These are phyloP conservation scores for Fusarium zealandicum DNA, from an alignment of 2,329 filamentous ascomycete genomes.

Conservation along the genomic window DNA sequence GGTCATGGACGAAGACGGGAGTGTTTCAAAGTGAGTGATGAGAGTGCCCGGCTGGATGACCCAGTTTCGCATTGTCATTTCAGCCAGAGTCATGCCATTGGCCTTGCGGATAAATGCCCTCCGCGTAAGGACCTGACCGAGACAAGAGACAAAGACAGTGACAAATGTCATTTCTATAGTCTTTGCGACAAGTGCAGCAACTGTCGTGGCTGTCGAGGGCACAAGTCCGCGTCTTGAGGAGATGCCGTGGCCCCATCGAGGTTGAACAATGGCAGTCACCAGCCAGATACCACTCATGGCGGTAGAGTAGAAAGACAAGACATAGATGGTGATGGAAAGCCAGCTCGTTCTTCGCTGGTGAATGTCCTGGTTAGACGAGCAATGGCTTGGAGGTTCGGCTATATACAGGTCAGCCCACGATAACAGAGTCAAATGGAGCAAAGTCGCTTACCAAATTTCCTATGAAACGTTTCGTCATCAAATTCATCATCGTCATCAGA, in stretches of 20 bases:
- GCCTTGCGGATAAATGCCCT: conserved; percentile 68
- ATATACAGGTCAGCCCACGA: conserved; percentile 9
- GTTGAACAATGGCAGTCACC: conserved; percentile 65
- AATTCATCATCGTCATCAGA: conserved; percentile 31
- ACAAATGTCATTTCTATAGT: conserved; percentile 81
- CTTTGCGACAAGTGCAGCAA: conserved; percentile 76
- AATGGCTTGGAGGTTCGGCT: conserved; percentile 45
- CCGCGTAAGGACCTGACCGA: conserved; percentile 78
- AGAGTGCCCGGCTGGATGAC: conserved; percentile 75
- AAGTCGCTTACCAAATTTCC: conserved; percentile 43
- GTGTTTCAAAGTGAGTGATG: conserved; percentile 70
- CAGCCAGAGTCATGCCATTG: conserved; percentile 74
- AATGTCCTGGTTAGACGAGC: conserved; percentile 45
- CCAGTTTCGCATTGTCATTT: conserved; percentile 79
- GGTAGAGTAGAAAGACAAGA: conserved; percentile 68
- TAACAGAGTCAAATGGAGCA: neutral
- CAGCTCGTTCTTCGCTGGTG: conserved; percentile 50
- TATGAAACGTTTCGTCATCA: conserved; percentile 44
- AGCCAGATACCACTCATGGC: conserved; percentile 72
- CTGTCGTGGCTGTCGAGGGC: conserved; percentile 69
- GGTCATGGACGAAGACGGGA: conserved; percentile 69
- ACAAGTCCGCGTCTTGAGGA: conserved; percentile 60
- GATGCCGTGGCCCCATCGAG: conserved; percentile 67
- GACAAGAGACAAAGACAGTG: conserved; percentile 75
- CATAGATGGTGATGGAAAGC: conserved; percentile 57